Evolutionary conservation across 1,139 yeast genomes (phyloP), one percentile per base, ranked within the genome.

Genomic region (Zygoascus sp.): DNA sequence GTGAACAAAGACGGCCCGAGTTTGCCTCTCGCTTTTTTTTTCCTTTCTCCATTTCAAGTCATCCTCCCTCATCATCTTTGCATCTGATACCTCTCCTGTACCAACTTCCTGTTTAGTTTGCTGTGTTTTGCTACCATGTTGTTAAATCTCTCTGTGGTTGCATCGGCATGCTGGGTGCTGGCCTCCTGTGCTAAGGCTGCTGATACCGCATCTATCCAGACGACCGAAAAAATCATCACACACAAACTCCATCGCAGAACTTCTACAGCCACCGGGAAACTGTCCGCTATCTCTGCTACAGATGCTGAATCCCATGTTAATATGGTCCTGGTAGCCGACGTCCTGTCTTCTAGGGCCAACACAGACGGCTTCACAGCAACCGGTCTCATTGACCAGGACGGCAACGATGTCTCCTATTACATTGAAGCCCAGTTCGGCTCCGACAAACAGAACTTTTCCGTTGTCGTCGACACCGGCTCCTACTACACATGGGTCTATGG

Each of bases 401-500:
- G 65, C 11, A 51, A 54, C 21, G 67, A 64, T 43, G 57, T 63
- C 32, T 59, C 67, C 9, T 64, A 64, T 49, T 61, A 52, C 40
- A 45, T 64, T 30, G 53, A 57, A 34, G 50, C 62, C 13, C 46
- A 52, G 17, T 37, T 64, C 13, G 68, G 68, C 20, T 44, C 59
- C 5, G 49, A 44, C n/a, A 40, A 46, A 17, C 62, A 63, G 28
- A 66, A 65, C 27, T 80, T 73, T 57, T 76, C 77, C 5, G 64
- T 81, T 39, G 69, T 81, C 15, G 65, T 81, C 22, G 88, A 81
- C 59, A 81, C 88, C 0, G 87, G 85, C 1, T 78, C 83, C 32
- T 79, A 81, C 32, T 75, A 79, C 50, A 62, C 81, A 1, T 81
- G 88, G 88, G 71, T 81, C 2, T 80, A 79, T 58, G 79, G 79